Evolutionary conservation across 1,139 yeast genomes (phyloP), one percentile per base, ranked within the genome.

Genomic region (Pichia norvegensis): DNA sequence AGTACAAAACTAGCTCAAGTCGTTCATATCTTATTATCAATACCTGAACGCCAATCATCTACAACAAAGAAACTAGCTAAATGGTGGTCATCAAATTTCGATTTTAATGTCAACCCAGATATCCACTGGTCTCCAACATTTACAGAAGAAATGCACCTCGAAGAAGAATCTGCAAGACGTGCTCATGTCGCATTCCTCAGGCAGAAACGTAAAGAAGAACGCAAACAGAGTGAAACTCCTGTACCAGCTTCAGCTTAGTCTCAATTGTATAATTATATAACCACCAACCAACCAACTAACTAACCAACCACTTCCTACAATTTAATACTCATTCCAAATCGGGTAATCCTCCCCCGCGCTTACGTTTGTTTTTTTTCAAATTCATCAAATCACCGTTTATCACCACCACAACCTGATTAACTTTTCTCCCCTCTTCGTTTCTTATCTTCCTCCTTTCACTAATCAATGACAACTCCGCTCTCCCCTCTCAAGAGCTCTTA

Each of bases 1-100:
- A 51, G 61, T 4, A 51, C 62, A 1, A 63, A 62, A 25, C 42
- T 67, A 11, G 56, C 56, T 36, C 65, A 61, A 37, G 52, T 66
- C 2, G 46, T 67, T 21, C 50, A 58, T 22, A 52, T 57, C 19
- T 53, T 67, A 11, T 51, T 67, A 43, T 63, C 56, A 41, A 65
- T 65, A 47, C 69, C 69, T 2, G 68, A 66, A 48, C 50, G 55
- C n/a, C 49, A 56, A 17, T 33, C 48, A 1, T 39, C 51, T 4
- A 49, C 53, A 31, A 50, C 49, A 10, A 52, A 49, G 37, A 55
- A 53, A 42, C 43, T 64, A 6, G 44, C 46, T 4, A 42, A 47
- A 1, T 56, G 63, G 45, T 58, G 65, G 42, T 7, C 44, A 1
- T 46, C 52, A 5, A 54, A 58, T 50, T 60, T 53, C 48, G 56